phyloP scores from a whole-genome alignment of 495 filamentous ascomycete genomes.

The Aspergillus steynii region DNA sequence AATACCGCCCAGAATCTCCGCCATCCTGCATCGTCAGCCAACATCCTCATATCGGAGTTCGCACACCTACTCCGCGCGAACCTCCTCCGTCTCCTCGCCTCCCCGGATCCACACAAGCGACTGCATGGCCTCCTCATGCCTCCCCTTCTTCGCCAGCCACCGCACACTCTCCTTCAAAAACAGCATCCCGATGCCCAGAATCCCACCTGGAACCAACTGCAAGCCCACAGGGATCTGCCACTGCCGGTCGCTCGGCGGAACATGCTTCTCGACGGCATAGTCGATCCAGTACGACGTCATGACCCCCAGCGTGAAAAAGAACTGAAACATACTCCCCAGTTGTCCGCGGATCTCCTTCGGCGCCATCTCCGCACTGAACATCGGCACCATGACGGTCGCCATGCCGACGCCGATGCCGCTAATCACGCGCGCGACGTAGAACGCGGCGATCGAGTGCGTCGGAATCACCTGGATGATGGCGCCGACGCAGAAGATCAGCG shows the following conservation, averaged over 20 bases:
- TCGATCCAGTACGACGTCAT: conserved; percentile 55
- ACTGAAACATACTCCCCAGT: conserved; percentile 47
- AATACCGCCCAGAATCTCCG: conserved; percentile 45
- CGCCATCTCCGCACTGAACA: conserved; percentile 55
- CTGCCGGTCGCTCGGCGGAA: conserved; percentile 36
- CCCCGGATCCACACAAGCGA: conserved; percentile 51
- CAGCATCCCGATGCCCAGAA: conserved; percentile 47
- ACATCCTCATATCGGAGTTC: neutral
- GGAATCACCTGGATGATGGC: conserved; percentile 44
- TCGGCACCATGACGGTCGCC: conserved; percentile 54
- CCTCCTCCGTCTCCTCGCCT: conserved; percentile 30
- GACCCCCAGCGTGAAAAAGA: conserved; percentile 50
- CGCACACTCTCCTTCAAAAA: conserved; percentile 50
- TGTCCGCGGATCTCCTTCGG: conserved; percentile 56
- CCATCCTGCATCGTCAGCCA: conserved; percentile 37
- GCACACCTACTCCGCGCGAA: conserved; percentile 5
- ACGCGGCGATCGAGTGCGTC: conserved; percentile 44
- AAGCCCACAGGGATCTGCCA: conserved; percentile 58
- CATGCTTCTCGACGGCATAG: conserved; percentile 44
- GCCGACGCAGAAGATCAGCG: conserved; percentile 44
- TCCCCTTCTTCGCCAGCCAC: conserved; percentile 52
- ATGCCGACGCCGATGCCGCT: conserved; percentile 56
- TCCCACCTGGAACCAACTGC: conserved; percentile 47
- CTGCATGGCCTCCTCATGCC: conserved; percentile 49
- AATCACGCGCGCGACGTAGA: conserved; percentile 51